Conservation (phyloP, 495 filamentous ascomycete species). For the Trichoderma virens region DNA sequence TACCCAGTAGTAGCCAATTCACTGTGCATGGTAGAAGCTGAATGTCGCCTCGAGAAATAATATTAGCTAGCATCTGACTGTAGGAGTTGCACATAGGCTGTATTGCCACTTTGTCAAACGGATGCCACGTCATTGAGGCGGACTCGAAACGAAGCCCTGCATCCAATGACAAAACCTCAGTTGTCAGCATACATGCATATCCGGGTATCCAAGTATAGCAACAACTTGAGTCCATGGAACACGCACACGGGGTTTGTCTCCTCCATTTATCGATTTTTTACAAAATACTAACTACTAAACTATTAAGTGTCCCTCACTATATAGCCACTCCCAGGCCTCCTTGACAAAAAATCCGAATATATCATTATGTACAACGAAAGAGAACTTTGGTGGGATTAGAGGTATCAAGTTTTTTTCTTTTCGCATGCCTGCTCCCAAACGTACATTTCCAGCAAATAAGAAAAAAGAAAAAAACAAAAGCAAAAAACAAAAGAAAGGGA, state of each 20-base stretch:
- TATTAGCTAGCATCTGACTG: too few species aligned
- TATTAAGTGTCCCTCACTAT: too few species aligned
- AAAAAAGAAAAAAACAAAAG: constrained; percentile 4
- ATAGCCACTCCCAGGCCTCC: neutral
- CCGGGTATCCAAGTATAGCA: neutral
- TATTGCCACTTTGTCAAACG: neutral
- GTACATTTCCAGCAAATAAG: neutral
- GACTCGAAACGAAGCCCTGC: too few species aligned
- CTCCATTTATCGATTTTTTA: neutral
- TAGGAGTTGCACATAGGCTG: too few species aligned
- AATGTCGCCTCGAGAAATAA: too few species aligned
- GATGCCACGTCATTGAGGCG: neutral
- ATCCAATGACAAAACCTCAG: too few species aligned
- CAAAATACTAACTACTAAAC: neutral
- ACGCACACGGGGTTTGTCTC: too few species aligned
- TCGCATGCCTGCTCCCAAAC: constrained; percentile 1
- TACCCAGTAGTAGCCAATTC: too few species aligned
- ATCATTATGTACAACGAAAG: constrained; percentile 3
- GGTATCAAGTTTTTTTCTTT: neutral
- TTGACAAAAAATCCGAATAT: neutral
- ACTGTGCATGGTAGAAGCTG: too few species aligned
- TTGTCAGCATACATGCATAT: neutral
- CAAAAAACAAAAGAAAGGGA: neutral
- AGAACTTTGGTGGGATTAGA: neutral
- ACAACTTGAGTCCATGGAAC: neutral